phyloP scores from a whole-genome alignment of 2,329 filamentous ascomycete species.

The Ilyonectria destructans region DNA sequence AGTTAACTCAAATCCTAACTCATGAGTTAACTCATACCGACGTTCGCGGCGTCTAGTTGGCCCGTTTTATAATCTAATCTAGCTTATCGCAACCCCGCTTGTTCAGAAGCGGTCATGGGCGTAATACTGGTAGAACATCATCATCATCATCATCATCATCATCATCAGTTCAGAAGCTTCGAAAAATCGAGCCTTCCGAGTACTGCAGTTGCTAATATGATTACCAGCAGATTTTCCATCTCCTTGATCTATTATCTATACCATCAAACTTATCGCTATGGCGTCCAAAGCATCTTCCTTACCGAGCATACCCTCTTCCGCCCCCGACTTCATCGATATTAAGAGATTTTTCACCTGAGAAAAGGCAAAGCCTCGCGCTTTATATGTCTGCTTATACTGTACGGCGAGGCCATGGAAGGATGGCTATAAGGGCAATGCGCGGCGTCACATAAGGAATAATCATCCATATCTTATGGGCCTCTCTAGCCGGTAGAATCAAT shows the following conservation, averaged over 20 bases:
- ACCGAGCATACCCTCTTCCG: no score
- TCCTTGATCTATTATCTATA: background rate
- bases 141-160: background rate
- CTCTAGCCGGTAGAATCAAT: background rate
- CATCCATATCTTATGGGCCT: background rate
- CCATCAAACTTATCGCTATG: background rate
- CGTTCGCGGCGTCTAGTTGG: background rate
- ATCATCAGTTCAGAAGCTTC: background rate
- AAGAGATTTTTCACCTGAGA: no score
- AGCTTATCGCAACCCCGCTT: background rate
- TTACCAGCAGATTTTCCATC: background rate
- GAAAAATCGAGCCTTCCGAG: background rate
- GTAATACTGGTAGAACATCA: background rate
- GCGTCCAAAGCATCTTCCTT: no score
- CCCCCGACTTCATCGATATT: no score
- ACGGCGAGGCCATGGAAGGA: background rate
- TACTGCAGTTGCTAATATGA: background rate
- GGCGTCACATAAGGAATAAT: background rate
- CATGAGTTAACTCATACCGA: background rate
- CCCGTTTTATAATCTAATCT: background rate
- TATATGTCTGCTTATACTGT: no score
- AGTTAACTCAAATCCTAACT: background rate
- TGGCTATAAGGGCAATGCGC: constrained; percentile 1
- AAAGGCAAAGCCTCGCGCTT: no score
- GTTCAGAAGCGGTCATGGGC: background rate